Conservation (phyloP, 2,329 filamentous ascomycete genomes). For the Microsporum canis region DNA sequence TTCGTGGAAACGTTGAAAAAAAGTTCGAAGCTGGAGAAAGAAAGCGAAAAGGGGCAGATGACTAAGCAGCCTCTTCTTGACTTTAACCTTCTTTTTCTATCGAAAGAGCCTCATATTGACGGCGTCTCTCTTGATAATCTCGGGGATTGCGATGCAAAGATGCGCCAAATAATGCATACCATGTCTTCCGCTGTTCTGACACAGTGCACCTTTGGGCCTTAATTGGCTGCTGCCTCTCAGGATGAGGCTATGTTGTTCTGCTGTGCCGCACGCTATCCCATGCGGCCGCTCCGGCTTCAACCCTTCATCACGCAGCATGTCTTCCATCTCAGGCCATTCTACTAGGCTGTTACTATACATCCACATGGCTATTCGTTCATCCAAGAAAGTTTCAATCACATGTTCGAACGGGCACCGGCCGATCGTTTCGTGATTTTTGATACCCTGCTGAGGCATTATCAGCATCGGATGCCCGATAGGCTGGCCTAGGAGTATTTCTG, state of each 20-base stretch:
- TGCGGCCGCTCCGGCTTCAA: constrained; percentile 1
- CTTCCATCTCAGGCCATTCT: background rate
- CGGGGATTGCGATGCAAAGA: background rate
- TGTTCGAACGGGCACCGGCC: background rate
- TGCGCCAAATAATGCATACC: background rate
- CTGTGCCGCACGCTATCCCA: constrained; percentile 3
- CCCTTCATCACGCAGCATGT: background rate
- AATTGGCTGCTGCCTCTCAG: background rate
- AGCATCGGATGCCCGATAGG: background rate
- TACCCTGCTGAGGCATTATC: background rate
- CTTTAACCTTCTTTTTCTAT: background rate
- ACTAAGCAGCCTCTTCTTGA: background rate
- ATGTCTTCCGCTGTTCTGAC: background rate
- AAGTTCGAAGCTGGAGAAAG: background rate
- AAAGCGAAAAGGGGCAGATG: background rate
- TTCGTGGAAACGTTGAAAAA: background rate
- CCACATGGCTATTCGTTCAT: constrained; percentile 2
- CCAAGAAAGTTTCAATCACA: constrained; percentile 1
- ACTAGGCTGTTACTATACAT: background rate
- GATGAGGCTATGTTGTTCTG: background rate
- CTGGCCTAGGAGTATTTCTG: background rate
- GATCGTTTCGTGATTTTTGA: constrained; percentile 3
- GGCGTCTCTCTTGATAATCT: background rate
- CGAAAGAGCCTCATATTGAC: background rate
- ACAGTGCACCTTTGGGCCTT: background rate